Conservation (phyloP, 2,329 filamentous ascomycete genomes). For the Talaromyces piceae region DNA sequence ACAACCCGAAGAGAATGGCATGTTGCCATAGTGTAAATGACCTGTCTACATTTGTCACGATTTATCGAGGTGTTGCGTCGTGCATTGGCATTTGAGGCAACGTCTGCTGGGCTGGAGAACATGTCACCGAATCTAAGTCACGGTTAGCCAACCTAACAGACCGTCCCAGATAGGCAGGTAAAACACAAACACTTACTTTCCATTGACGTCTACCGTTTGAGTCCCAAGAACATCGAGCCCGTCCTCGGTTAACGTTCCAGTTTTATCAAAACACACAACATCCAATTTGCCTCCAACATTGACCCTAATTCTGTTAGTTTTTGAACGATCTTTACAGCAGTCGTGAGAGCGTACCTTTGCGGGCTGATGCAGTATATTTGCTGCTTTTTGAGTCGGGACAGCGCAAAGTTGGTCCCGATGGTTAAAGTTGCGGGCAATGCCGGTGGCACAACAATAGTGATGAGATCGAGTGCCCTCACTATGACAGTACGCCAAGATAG, state of each 20-base stretch:
- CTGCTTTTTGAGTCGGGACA: constrained; percentile 76
- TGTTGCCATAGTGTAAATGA: constrained; percentile 91
- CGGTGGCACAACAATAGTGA: constrained; percentile 95
- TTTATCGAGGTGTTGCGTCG: constrained; percentile 54
- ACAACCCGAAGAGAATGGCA: constrained; percentile 86
- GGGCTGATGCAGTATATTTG: constrained; percentile 97
- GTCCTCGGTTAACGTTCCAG: constrained; percentile 94
- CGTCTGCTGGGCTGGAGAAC: constrained; percentile 55
- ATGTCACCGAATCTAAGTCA: constrained; percentile 62
- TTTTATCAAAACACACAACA: constrained; percentile 97
- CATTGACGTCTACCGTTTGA: constrained; percentile 61
- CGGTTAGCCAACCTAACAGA: constrained; percentile 12
- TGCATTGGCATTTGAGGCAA: constrained; percentile 49
- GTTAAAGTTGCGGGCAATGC: constrained; percentile 90
- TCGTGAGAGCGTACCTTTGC: constrained; percentile 46
- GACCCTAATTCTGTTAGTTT: constrained; percentile 46
- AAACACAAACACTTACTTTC: constrained; percentile 29
- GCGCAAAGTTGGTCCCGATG: constrained; percentile 92
- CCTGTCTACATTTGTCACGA: constrained; percentile 58
- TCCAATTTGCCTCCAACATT: constrained; percentile 96
- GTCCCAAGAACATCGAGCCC: constrained; percentile 89
- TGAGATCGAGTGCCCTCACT: constrained; percentile 83
- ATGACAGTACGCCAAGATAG: constrained; percentile 87
- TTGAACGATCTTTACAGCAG: background rate
- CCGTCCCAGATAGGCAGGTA: background rate